Percentiles rank a stretch among this genome's conserved stretches.
These are phyloP conservation scores for Gilbertella persicaria DNA, from an alignment of 371 early-diverging fungal genomes.

Conservation along the genomic window DNA sequence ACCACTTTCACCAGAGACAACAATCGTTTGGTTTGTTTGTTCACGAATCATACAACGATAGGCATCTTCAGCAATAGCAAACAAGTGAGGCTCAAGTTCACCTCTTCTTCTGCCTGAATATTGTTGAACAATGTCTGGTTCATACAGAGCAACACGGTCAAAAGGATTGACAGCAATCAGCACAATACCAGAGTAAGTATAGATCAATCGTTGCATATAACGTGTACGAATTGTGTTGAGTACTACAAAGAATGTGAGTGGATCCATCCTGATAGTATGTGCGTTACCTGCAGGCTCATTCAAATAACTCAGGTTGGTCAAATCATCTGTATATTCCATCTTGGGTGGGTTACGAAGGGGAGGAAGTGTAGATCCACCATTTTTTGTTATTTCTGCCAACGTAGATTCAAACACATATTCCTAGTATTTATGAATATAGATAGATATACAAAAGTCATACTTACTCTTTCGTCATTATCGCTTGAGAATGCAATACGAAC, in stretches of 20 bases:
- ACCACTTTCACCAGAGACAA: constrained; percentile 97
- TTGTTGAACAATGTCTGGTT: constrained; percentile 79
- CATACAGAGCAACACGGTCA: constrained; percentile 84
- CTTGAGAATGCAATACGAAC: constrained; percentile 65
- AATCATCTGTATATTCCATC: constrained; percentile 89
- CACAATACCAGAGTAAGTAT: constrained; percentile 99
- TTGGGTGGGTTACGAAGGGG: constrained; percentile 90
- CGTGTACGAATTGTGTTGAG: constrained; percentile 87
- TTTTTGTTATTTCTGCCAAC: constrained; percentile 64
- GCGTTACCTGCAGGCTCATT: constrained; percentile 84
- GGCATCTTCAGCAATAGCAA: constrained; percentile 98
- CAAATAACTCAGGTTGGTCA: constrained; percentile 89
- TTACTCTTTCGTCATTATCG: constrained; percentile 59
- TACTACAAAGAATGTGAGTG: constrained; percentile 43
- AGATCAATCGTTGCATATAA: constrained; percentile 89
- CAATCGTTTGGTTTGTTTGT: constrained; percentile 94
- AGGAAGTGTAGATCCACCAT: constrained; percentile 71
- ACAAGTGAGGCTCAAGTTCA: constrained; percentile 98
- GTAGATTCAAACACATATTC: constrained; percentile 76
- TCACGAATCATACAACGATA: constrained; percentile 94
- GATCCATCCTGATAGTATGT: background rate
- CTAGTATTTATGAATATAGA: constrained; percentile 38
- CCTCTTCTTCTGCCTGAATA: constrained; percentile 93
- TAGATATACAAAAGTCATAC: background rate
- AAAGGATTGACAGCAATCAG: constrained; percentile 99